Evolutionary conservation across 2,329 filamentous ascomycete species (phyloP), one percentile per base, ranked within the genome.

Genomic region (Torrubiellomyces zombiae): DNA sequence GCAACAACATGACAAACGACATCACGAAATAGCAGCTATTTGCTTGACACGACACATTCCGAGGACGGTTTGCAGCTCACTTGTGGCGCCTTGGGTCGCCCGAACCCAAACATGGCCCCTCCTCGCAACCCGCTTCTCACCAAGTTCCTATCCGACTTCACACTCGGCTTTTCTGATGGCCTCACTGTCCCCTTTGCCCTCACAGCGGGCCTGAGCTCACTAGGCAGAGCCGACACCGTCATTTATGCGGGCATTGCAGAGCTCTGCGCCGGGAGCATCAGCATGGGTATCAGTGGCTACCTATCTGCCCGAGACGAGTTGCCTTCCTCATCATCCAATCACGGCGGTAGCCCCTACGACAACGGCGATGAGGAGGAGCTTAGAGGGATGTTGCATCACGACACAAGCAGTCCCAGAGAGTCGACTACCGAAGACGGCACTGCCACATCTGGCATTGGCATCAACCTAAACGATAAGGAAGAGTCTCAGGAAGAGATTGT

Each of bases 151-250:
- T 59, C 63, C 19, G 73, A 80, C 48, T 67, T 74, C 29, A 81
- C 76, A 2, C 67, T 81, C 31, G 76, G 76, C 13, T 69, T 81
- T 33, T 70, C 75, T 1, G 76, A 82, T 49, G 76, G 76, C 9
- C 54, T 81, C 31, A 81, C 76, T 0, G 76, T 81, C 0, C 76
- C 76, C 0, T 81, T 82, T 39, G 76, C 77, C 11, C 54, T 81
- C 11, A 80, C 74, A 0, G 75, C 76, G 1, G 75, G 76, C 3
- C 56, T 82, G 4, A 67, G 63, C 12, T 63, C 63, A 3, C 51
- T 75, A 5, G 69, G 68, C 3, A 56, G 63, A 27, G 64, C 67
- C 9, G 61, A 64, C 28, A 67, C 70, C 0, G 67, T 75, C 27
- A 64, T 83, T 13, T 67, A 70, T 19, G 75, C 71, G 3, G 75